Base-by-base conservation (phyloP, 2,329 filamentous ascomycete species). In the Aspergillus quadricinctus region DNA sequence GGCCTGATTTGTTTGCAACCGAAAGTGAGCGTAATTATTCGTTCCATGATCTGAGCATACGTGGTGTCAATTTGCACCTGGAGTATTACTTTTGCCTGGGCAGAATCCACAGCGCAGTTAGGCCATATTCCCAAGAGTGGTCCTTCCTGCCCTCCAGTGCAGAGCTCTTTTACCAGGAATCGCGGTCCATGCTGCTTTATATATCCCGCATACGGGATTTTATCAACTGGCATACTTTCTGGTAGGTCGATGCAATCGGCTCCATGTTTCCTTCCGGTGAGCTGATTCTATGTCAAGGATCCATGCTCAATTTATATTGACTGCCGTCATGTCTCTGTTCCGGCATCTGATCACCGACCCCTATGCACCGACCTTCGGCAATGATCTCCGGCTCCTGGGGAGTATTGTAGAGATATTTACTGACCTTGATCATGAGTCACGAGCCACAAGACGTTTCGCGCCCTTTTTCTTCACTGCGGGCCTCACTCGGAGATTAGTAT, bases 71-170 rank as follows among this genome's bases (percentile, higher is more conserved):
- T 41, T 56, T 67, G 2, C 66, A 67, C 28, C 53, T 68, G 10
- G 64, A 68, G 43, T 68, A 67, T 40, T 68, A 66, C 48, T 63
- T 59, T 28, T 63, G 62, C n/a, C 29, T 68, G 2, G 58, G 60
- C 3, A 64, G 61, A 28, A 66, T 68, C n/a, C 66, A 68, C 23
- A 63, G 59, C 1, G 61, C 64, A 17, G 61, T 50, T 27, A 54
- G 54, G 3, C 25, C 57, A 23, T 48, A 50, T 1, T 43, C 49
- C 3, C 49, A 53, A 14, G 49, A 19, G 31, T 59, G 57, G 55
- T 58, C 61, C 0, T 57, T 60, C 19, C 55, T 67, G 0, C 54
- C 59, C 8, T 67, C 65, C n/a, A 67, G 65, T 11, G 56, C 55
- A 3, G 64, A 67, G 53, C 57, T 67, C 1, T 64, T 56, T 21